phyloP scores from a whole-genome alignment of 345 rosid genomes.

The Raphanus raphanistrum region DNA sequence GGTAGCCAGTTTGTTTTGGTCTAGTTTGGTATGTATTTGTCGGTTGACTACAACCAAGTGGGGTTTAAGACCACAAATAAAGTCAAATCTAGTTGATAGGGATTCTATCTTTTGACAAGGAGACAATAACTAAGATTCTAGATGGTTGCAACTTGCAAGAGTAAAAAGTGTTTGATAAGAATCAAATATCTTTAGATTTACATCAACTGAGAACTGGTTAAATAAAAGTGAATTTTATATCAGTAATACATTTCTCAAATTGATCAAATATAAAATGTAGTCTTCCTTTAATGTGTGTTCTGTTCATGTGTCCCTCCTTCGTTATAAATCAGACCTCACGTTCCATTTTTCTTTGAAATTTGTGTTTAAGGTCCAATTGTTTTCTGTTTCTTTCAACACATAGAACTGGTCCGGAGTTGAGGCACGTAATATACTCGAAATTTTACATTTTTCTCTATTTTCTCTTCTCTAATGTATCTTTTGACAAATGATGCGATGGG shows the following conservation, averaged over 20 bases:
- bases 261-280: too few relatives aligned
- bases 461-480: neutral
- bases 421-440: neutral
- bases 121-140: neutral
- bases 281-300: neutral
- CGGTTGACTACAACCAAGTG: neutral
- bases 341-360: slow-evolving; percentile 79
- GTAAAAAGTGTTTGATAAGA: neutral
- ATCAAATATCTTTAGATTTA: neutral
- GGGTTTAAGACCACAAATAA: slow-evolving; percentile 14
- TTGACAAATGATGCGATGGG: slow-evolving; percentile 43
- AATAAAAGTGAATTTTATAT: neutral
- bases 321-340: slow-evolving; percentile 60
- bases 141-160: slow-evolving; percentile 13
- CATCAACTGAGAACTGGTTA: neutral
- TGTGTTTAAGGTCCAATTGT: slow-evolving; percentile 81
- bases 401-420: neutral
- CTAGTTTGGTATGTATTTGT: neutral
- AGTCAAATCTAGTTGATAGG: neutral
- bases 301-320: neutral
- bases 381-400: slow-evolving; percentile 46
- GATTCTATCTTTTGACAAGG: neutral
- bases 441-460: neutral
- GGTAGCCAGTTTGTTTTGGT: neutral
- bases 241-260: too few relatives aligned